These are phyloP conservation scores for Trichophaea hybrida DNA, from an alignment of 2,329 filamentous ascomycete genomes.

Conservation along the genomic window DNA sequence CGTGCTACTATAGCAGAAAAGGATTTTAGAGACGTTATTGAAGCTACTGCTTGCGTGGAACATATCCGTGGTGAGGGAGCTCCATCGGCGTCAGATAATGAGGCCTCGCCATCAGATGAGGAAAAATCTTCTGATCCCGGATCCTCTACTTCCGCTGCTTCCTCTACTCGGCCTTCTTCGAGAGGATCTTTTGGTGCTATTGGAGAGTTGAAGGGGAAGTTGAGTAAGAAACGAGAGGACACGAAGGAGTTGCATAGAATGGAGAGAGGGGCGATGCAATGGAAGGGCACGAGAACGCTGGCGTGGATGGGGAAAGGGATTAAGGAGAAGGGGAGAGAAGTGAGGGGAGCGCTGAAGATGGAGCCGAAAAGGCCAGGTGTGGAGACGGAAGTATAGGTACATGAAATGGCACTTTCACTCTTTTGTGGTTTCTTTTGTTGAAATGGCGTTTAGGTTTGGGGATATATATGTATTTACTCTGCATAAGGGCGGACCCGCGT, in stretches of 20 bases:
- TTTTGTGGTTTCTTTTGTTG: no score
- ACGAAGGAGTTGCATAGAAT: constrained; percentile 47
- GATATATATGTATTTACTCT: no score
- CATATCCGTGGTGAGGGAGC: constrained; percentile 30
- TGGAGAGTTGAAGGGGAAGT: constrained; percentile 30
- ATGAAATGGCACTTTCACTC: no score
- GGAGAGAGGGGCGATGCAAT: constrained; percentile 61
- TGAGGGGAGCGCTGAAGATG: constrained; percentile 63
- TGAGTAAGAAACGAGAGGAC: constrained; percentile 41
- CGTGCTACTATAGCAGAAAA: constrained; percentile 38
- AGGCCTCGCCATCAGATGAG: background rate
- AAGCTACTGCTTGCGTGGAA: constrained; percentile 43
- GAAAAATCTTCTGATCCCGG: background rate
- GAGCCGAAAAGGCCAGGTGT: constrained; percentile 73
- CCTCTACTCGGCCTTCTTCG: no score
- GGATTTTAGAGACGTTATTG: constrained; percentile 46
- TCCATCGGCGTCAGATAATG: background rate
- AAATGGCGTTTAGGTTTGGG: no score
- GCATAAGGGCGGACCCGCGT: no score
- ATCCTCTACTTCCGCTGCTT: background rate
- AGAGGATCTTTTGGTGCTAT: constrained; percentile 24
- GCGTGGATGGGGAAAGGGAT: constrained; percentile 74
- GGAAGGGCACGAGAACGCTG: constrained; percentile 62
- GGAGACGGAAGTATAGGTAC: constrained; percentile 40
- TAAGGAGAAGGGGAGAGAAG: constrained; percentile 58